Evolutionary conservation across 306 rosid species (phyloP), one percentile per base, ranked within the genome.

Genomic region (Mimosa pudica): DNA sequence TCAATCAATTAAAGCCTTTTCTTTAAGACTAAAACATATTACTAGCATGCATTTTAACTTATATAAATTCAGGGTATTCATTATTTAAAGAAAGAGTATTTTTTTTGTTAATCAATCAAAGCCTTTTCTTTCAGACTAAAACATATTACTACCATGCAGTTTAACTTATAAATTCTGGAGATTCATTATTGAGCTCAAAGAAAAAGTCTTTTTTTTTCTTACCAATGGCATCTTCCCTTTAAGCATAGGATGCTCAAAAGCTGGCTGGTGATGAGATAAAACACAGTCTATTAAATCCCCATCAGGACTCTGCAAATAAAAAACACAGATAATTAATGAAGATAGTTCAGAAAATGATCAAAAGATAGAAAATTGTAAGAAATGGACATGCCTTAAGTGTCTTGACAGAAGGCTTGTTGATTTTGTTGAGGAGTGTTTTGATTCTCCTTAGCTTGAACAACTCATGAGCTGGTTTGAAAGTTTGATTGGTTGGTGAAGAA

Each of bases 251-350:
- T 91, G 98, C 77, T 96, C 97, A 88, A 96, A 96, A 78, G 99
- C 97, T 71, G 94, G 98, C 62, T 96, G 99, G 32, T 89, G 93
- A 88, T 93, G 92, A 82, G 96, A 81, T 24, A 80, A 64, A 77
- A 96, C 92, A 77, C 99, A 96, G 54, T 96, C 99, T 38, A 96
- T 96, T 69, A 91, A 76, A 89, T 96, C 99, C 17, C 99, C 99
- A 86, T 96, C 99, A 52, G 96, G 91, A 78, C 99, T 93, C 99
- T 96, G 91, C 69, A 89, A 42, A 52, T 41, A 85, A 73, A 73
- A 83, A 83, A 74, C 71, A 70, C 55, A 85, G 30, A 75, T 77
- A 72, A 77, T n/a, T 46, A 82, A 81, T 71, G 32, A 14, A 24
- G 30, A 10, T 33, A 78, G 9, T 18, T 68, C 18, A 12, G 36